Percentiles rank a stretch among this genome's conserved stretches.
These are phyloP conservation scores for Cajanus cajan DNA, from an alignment of 306 rosid species.

Conservation along the genomic window DNA sequence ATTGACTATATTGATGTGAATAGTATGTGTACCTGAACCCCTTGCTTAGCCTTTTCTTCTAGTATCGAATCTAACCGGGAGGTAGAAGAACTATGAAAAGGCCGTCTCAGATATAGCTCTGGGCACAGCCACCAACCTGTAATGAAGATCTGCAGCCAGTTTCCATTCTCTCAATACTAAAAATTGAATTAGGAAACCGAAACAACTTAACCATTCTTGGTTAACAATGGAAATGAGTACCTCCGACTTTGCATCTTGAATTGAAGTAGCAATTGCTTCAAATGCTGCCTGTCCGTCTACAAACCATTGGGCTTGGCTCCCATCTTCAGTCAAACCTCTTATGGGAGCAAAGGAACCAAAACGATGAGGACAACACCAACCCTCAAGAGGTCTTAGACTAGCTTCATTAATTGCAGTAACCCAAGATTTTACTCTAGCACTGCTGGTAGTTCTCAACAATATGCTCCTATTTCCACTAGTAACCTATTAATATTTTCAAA, in stretches of 20 bases:
- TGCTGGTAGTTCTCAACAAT: slow-evolving; percentile 70
- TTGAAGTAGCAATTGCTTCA: slow-evolving; percentile 88
- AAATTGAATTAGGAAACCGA: slow-evolving; percentile 2
- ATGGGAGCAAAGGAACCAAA: slow-evolving; percentile 95
- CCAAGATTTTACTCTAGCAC: slow-evolving; percentile 80
- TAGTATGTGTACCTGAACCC: slow-evolving; percentile 74
- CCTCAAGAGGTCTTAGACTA: slow-evolving; percentile 87
- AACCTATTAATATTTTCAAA: slow-evolving; percentile 46
- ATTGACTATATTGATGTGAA: not conserved
- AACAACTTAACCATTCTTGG: slow-evolving; percentile 11
- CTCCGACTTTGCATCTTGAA: slow-evolving; percentile 96
- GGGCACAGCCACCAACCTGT: slow-evolving; percentile 99
- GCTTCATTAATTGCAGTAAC: slow-evolving; percentile 89
- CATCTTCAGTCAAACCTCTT: slow-evolving; percentile 90
- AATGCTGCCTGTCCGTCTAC: slow-evolving; percentile 89
- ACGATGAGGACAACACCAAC: slow-evolving; percentile 95
- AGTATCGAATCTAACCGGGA: slow-evolving; percentile 72
- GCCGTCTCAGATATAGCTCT: slow-evolving; percentile 83
- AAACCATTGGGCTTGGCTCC: slow-evolving; percentile 96
- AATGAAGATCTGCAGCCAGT: slow-evolving; percentile 80
- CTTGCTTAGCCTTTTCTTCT: slow-evolving; percentile 92
- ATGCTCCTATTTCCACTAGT: slow-evolving; percentile 83
- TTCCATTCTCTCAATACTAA: slow-evolving; percentile 24
- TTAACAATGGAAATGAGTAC: slow-evolving; percentile 43
- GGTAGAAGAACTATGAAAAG: slow-evolving; percentile 68